Evolutionary conservation across 2,329 filamentous ascomycete genomes (phyloP).

Genomic region (Rutstroemia sp.): DNA sequence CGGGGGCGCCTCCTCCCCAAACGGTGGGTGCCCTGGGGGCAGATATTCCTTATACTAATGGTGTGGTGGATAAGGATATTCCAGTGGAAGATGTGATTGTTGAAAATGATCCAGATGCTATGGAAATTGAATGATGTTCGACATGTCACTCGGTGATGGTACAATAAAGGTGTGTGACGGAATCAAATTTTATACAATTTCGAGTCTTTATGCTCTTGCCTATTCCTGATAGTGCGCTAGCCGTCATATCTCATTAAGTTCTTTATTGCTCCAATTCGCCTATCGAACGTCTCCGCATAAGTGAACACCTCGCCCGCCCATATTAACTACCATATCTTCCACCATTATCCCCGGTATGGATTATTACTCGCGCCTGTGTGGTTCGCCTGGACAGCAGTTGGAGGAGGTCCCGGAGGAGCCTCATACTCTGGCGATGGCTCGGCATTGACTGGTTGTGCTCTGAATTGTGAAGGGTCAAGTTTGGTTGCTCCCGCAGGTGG

Average conservation of each 20-base stretch:
- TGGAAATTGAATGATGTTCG: slow-evolving; percentile 48
- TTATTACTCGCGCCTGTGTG: slow-evolving; percentile 31
- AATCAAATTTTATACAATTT: slow-evolving; percentile 1
- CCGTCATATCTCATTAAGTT: background rate
- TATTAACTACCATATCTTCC: slow-evolving; percentile 15
- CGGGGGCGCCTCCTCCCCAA: slow-evolving; percentile 12
- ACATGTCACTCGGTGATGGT: background rate
- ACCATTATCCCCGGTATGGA: slow-evolving; percentile 25
- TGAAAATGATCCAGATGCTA: slow-evolving; percentile 51
- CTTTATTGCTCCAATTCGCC: background rate
- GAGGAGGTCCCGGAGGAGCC: slow-evolving; percentile 44
- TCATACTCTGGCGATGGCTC: slow-evolving; percentile 32
- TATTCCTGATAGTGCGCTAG: slow-evolving; percentile 31
- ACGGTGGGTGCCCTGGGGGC: slow-evolving; percentile 11
- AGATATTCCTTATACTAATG: slow-evolving; percentile 13
- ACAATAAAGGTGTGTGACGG: background rate
- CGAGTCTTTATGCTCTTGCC: slow-evolving; percentile 9
- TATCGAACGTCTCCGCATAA: background rate
- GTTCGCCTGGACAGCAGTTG: slow-evolving; percentile 28
- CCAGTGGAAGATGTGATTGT: slow-evolving; percentile 8
- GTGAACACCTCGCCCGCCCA: background rate
- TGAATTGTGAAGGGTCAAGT: slow-evolving; percentile 43
- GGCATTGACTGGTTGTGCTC: slow-evolving; percentile 23
- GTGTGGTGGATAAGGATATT: background rate
- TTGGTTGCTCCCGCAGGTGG: slow-evolving; percentile 44